Evolutionary conservation across 2,329 filamentous ascomycete species (phyloP), one percentile per base, ranked within the genome.

Genomic region (Cladophialophora yegresii): DNA sequence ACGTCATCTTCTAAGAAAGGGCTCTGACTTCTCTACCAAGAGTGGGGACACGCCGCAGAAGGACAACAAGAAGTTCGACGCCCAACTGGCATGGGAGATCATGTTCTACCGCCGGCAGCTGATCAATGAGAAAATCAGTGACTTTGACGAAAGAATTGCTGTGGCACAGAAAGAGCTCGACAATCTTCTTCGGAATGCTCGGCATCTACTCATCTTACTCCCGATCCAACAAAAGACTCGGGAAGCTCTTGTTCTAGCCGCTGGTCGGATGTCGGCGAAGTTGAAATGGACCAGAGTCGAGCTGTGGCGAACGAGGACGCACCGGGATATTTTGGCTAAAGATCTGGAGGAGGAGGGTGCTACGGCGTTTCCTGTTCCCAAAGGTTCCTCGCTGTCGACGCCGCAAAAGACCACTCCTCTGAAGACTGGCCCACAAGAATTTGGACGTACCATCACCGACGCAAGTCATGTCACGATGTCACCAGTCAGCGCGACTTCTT

Each of bases 201-300:
- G 93, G 13, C 95, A 99, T 77, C 81, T 99, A 47, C 87, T 93
- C 65, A 87, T 98, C 22, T 79, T 98, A 26, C 91, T 93, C 0
- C 95, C 95, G 0, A 92, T 99, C 53, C 90, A 96, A 72, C 87
- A 89, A n/a, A 92, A 92, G 77, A 93, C 92, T 0, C 85, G 95
- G 65, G 93, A 98, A 65, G 86, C 92, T 64, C 84, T 98, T 61
- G 83, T 97, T n/a, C 83, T 89, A 68, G 90, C 92, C 20, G 93
- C 95, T 22, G 91, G 89, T 5, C 87, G 89, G 7, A 88, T 96
- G 78, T 88, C 93, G 62, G 92, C 92, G 3, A 92, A 93, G 74
- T 79, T 99, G 65, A 96, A 95, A 75, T 97, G 93, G 93, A 88
- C 89, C n/a, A 85, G 93, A 66, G 89, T 96, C 75, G 92, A 96